Base-by-base conservation (phyloP, 495 filamentous ascomycete species). In the Tricharina praecox region DNA sequence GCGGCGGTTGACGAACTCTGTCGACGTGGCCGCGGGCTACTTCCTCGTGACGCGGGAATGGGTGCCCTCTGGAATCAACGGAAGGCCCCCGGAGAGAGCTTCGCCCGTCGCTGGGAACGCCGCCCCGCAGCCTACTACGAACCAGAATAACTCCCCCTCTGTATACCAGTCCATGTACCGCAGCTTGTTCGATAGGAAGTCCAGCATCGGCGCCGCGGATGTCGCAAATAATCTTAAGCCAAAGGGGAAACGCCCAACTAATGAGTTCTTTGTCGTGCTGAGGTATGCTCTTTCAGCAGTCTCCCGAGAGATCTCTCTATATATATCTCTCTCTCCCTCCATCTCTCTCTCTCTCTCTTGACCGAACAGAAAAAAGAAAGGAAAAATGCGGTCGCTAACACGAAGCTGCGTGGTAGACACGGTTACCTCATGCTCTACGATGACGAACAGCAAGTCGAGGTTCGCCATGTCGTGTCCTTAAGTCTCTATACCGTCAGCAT, bases 101-200 rank as follows among this genome's bases (percentile, higher is more conserved):
- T 90, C 85, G 1, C 85, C 86, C 9, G n/a, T n/a, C n/a, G 74
- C 82, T 7, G 84, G 82, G 10, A 76, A 77, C 42, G 63, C 73
- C 41, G 47, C 50, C 28, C 54, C 55, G 16, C 45, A 52, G 23
- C 40, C 40, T 4, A n/a, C n/a, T n/a, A n/a, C n/a, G n/a, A 10
- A 16, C 10, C 9, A 13, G 3, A 37, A 18, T 18, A 34, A 39
- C 26, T 76, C 48, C 60, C 85, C 81, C 32, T 92, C 84, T 56
- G 87, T 97, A 23, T 95, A 96, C 58, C 92, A 96, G 71, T 77
- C 80, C 61, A 94, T 97, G 90, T 96, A 96, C 62, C 70, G 86
- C 54, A 92, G 82, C 63, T 75, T 97, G 37, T 97, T 97, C 59
- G 88, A 96, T 51, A 74, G 90, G 40, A 88, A 82, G 54, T 67